Percentiles rank a stretch among this genome's conserved stretches.
Conservation (phyloP, 2,329 filamentous ascomycete genomes). For the Scytalidium lignicola region DNA sequence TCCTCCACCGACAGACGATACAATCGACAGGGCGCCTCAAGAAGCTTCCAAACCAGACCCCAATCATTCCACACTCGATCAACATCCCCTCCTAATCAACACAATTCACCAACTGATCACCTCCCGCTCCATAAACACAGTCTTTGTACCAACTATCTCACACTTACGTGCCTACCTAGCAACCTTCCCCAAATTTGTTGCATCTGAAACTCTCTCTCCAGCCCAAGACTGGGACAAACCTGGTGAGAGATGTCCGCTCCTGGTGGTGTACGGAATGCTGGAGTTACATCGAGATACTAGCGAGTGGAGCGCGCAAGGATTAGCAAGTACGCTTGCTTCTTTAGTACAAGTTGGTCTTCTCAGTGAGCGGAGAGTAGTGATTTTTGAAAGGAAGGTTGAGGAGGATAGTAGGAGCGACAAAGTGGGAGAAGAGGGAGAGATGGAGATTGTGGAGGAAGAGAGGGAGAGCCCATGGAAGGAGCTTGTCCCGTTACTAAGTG, state of each 20-base stretch:
- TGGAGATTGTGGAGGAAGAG: slow-evolving; percentile 14
- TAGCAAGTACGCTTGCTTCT: slow-evolving; percentile 56
- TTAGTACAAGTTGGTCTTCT: slow-evolving; percentile 56
- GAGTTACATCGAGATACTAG: slow-evolving; percentile 61
- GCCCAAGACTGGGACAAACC: slow-evolving; percentile 10
- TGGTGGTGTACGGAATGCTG: slow-evolving; percentile 63
- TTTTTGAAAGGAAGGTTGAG: slow-evolving; percentile 29
- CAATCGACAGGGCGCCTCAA: neutral
- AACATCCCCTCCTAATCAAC: slow-evolving; percentile 48
- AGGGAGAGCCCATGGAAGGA: slow-evolving; percentile 23
- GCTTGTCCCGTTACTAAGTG: slow-evolving; percentile 59
- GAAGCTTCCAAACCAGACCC: neutral
- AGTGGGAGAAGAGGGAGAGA: slow-evolving; percentile 27
- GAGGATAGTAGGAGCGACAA: slow-evolving; percentile 22
- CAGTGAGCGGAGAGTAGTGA: slow-evolving; percentile 36
- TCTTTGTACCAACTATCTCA: slow-evolving; percentile 71
- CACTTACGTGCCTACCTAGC: slow-evolving; percentile 73
- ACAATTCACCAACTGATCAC: slow-evolving; percentile 65
- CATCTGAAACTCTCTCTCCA: neutral
- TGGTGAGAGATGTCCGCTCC: slow-evolving; percentile 31
- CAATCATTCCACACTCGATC: slow-evolving; percentile 11
- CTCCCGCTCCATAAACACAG: slow-evolving; percentile 62
- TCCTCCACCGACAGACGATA: neutral
- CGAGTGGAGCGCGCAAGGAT: slow-evolving; percentile 71
- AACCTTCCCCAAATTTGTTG: slow-evolving; percentile 25